phyloP scores from a whole-genome alignment of 495 filamentous ascomycete species.

The Immersiella caudata region DNA sequence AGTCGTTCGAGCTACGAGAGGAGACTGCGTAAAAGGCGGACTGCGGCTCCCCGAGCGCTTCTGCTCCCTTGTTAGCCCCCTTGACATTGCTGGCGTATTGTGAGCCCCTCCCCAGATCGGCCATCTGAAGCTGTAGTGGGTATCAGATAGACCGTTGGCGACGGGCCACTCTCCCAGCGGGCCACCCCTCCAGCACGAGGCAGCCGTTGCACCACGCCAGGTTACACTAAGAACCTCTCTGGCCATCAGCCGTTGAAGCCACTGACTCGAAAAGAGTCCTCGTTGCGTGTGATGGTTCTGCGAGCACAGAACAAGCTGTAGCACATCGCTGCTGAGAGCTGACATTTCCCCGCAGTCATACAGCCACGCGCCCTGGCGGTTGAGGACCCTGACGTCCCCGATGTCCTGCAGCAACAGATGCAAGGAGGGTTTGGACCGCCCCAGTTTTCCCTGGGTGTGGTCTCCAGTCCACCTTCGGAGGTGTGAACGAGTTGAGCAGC shows the following conservation, averaged over 20 bases:
- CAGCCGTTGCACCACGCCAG: neutral
- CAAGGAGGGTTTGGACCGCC: constrained; percentile 7
- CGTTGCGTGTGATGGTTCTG: neutral
- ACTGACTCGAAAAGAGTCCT: neutral
- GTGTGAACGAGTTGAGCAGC: neutral
- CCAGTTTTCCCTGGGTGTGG: neutral
- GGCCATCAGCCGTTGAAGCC: neutral
- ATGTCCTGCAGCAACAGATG: neutral
- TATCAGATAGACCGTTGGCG: no score
- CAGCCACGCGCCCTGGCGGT: neutral
- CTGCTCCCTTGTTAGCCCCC: neutral
- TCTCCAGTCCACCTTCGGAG: neutral
- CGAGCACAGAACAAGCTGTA: neutral
- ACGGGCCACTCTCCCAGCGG: no score
- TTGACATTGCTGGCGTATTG: neutral
- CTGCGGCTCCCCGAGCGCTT: constrained; percentile 1
- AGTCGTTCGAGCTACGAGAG: neutral
- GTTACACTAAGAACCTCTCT: neutral
- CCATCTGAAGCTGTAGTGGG: neutral
- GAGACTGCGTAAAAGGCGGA: neutral
- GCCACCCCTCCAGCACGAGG: neutral
- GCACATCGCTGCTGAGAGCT: neutral
- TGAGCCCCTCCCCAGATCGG: neutral
- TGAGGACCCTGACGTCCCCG: constrained; percentile 11
- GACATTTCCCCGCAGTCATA: neutral